A percentile compares a stretch with the other conserved stretches of the same genome.
Conservation (phyloP, 1,284 basidiomycete species). For the Caloboletus firmus region DNA sequence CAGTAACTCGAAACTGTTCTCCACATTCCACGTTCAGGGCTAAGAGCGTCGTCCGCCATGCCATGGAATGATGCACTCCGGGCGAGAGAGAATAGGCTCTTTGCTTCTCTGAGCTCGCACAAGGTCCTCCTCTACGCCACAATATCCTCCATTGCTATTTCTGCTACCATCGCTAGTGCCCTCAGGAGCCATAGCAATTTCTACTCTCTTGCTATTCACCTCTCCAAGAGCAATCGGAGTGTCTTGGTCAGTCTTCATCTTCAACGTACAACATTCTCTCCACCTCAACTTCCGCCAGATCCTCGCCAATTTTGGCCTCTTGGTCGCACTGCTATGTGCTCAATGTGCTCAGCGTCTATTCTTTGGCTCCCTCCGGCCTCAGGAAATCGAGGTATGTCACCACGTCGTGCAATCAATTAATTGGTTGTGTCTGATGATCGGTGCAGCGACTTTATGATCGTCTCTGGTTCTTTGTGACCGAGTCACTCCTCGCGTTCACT, state of each 20-base stretch:
- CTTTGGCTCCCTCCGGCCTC: constrained; percentile 86
- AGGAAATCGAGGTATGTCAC: constrained; percentile 84
- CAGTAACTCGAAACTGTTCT: neutral
- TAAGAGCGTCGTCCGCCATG: constrained; percentile 21
- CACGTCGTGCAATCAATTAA: neutral
- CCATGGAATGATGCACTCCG: constrained; percentile 39
- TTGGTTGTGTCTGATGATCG: constrained; percentile 1
- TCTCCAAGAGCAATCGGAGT: constrained; percentile 90
- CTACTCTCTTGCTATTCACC: constrained; percentile 88
- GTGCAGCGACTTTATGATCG: constrained; percentile 88
- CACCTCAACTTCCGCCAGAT: constrained; percentile 53
- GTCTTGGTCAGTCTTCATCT: constrained; percentile 64
- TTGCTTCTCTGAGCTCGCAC: constrained; percentile 55
- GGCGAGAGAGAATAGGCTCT: constrained; percentile 43
- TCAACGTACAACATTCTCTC: neutral
- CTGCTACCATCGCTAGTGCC: constrained; percentile 74
- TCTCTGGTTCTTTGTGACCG: constrained; percentile 97
- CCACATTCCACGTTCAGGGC: neutral
- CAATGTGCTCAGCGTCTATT: constrained; percentile 84
- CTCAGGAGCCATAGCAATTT: constrained; percentile 88
- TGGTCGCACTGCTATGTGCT: constrained; percentile 75
- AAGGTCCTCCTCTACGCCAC: constrained; percentile 69
- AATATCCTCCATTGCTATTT: constrained; percentile 70
- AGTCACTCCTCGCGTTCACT: constrained; percentile 92
- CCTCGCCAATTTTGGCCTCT: constrained; percentile 89